Conservation (phyloP, 169 alveolate species). For the Babesia divergens region DNA sequence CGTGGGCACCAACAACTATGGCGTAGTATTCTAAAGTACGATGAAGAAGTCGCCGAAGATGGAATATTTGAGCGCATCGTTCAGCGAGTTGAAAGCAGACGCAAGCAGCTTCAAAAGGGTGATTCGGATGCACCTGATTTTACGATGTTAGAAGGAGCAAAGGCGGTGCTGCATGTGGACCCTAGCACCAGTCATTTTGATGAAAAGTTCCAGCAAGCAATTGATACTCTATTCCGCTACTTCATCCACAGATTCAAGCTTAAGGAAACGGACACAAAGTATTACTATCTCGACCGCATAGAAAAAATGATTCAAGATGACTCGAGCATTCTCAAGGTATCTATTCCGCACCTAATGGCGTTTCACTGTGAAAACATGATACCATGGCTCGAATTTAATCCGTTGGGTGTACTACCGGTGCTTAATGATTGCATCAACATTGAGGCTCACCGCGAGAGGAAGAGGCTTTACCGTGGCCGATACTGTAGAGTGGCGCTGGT, state of each 20-base stretch:
- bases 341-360: constrained; percentile 78
- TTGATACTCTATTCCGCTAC: constrained; percentile 75
- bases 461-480: constrained; percentile 73
- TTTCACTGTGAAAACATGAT: constrained; percentile 79
- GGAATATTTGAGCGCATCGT: constrained; percentile 71
- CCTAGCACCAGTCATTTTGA: constrained; percentile 78
- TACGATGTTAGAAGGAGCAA: constrained; percentile 73
- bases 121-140: constrained; percentile 76
- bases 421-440: constrained; percentile 78
- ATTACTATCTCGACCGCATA: constrained; percentile 76
- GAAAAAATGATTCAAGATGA: constrained; percentile 84
- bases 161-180: constrained; percentile 74
- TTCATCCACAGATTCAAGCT: constrained; percentile 51
- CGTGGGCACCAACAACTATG: constrained; percentile 67
- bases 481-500: constrained; percentile 81
- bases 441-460: constrained; percentile 75
- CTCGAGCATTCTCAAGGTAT: constrained; percentile 72
- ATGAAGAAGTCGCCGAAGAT: constrained; percentile 74
- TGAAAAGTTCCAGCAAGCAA: constrained; percentile 84
- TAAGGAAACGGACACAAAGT: constrained; percentile 59
- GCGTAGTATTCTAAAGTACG: constrained; percentile 65
- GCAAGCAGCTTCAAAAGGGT: constrained; percentile 74
- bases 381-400: constrained; percentile 77
- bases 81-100: constrained; percentile 76
- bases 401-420: constrained; percentile 77